Evolutionary conservation across 2,329 filamentous ascomycete species (phyloP), one percentile per base, ranked within the genome.

Genomic region (Exophiala viscosa): DNA sequence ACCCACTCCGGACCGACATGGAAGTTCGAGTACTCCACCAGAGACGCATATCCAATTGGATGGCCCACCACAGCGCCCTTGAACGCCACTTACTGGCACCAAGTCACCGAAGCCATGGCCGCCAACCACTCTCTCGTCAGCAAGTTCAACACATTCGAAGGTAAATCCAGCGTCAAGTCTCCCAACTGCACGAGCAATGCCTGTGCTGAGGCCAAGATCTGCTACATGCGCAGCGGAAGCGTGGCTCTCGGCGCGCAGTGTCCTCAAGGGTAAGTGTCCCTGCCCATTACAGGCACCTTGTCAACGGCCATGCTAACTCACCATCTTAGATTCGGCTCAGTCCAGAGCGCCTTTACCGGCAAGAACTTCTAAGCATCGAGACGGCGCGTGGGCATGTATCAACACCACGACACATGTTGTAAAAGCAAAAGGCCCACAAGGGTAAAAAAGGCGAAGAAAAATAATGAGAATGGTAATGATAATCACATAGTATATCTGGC

Each of bases 11-110:
- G 78, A 0, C 78, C 78, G 2, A 75, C 70, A 0, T 81, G 68
- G 60, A 57, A 73, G 18, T 71, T 76, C 48, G 77, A 80, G 52
- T 81, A 81, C 60, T 76, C 73, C 1, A 78, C 77, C 0, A 70
- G 78, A 3, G 73, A 78, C 2, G 69, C 73, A 0, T 81, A 80
- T 50, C 68, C 70, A 0, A 70, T 72, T 1, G 62, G 60, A 2
- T 80, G 77, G 77, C 72, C 76, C 2, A 58, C 54, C 1, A 62
- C 70, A 40, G 78, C 75, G 0, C 80, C 80, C 2, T 65, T 83
- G 34, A 82, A 83, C 55, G 78, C 77, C 0, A 82, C 78, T 0
- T 83, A 82, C 64, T 83, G 80, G 80, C 79, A 83, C 53, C 66
- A 65, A 10, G 76, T 82, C 3, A 82, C 79, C 0, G 78, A 80